Percentiles rank a stretch among this genome's conserved stretches.
These are phyloP conservation scores for Monosporascus sp. DNA, from an alignment of 2,329 filamentous ascomycete genomes.

Conservation along the genomic window DNA sequence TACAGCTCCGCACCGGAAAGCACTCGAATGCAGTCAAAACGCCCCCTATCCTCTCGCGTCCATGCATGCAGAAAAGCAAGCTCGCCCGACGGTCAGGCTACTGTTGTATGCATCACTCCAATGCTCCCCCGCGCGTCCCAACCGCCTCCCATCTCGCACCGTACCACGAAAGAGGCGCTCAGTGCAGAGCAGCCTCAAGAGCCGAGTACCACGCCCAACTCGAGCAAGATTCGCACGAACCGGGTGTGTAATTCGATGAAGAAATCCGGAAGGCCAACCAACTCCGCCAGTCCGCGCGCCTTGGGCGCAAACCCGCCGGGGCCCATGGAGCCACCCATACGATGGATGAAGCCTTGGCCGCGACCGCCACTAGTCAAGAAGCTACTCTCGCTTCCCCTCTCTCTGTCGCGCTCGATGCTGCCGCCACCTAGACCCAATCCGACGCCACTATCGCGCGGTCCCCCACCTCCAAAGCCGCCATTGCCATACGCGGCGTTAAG, in stretches of 20 bases:
- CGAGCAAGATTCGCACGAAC: conserved; percentile 58
- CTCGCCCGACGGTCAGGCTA: no score
- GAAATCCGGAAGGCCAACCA: conserved; percentile 62
- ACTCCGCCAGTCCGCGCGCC: conserved; percentile 57
- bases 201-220: conserved; percentile 50
- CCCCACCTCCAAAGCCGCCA: conserved; percentile 31
- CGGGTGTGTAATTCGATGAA: conserved; percentile 61
- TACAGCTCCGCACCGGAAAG: no score
- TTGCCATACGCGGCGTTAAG: conserved; percentile 38
- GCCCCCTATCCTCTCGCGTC: no score
- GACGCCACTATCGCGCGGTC: conserved; percentile 22
- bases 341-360: conserved; percentile 45
- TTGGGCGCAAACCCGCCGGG: conserved; percentile 51
- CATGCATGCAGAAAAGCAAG: no score
- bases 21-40: no score
- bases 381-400: conserved; percentile 40
- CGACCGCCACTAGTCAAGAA: conserved; percentile 49
- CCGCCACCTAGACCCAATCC: conserved; percentile 20
- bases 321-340: conserved; percentile 49
- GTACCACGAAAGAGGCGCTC: background rate
- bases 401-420: conserved; percentile 20
- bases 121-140: no score
- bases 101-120: no score
- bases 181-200: conserved; percentile 27
- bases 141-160: background rate